Base-by-base conservation (phyloP, 1,139 yeast species). In the Sugiyamaella japonica region DNA sequence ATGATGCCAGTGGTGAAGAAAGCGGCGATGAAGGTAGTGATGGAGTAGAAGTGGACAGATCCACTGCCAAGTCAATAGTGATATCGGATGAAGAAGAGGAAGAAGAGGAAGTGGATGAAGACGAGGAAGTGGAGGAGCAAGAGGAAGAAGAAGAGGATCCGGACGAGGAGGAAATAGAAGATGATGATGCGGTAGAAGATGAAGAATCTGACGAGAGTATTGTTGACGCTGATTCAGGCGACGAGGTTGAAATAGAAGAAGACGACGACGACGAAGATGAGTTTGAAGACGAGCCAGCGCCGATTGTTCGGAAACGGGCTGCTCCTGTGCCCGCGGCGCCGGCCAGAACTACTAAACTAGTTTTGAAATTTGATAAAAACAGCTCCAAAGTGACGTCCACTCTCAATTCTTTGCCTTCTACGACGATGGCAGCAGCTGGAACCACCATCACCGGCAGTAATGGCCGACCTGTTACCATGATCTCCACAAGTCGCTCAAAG, bases 21-120 rank as follows among this genome's bases (percentile, higher is more conserved):
- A 29, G 34, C 9, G 34, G 34, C 9, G 34, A 12, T 29, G 34
- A 29, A 7, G 34, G 10, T 29, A 29, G 34, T 7, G 34, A 53
- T 9, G 60, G 55, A 7, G 61, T 55, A 16, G 48, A 43, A 34
- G 29, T 7, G 20, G 56, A 49, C 8, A 56, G 40, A 15, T 55
- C 53, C 9, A 66, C 59, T 15, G 59, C 38, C 16, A 61, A 55
- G 13, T 59, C 53, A 6, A 64, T 28, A 23, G 44, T 40, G 32
- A 12, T 25, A 40, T 40, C 44, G 7, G 44, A 56, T 7, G 59
- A 56, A 31, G 59, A 53, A 7, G 56, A 46, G 13, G 65, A 58
- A 7, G 59, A 50, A 12, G 62, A 51, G 7, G 64, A 55, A 10
- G 61, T 42, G 37, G 61, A 54, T 7, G 58, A 48, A 12, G 60